Conservation (phyloP, 2,329 filamentous ascomycete genomes). For the Coniochaeta pulveracea region DNA sequence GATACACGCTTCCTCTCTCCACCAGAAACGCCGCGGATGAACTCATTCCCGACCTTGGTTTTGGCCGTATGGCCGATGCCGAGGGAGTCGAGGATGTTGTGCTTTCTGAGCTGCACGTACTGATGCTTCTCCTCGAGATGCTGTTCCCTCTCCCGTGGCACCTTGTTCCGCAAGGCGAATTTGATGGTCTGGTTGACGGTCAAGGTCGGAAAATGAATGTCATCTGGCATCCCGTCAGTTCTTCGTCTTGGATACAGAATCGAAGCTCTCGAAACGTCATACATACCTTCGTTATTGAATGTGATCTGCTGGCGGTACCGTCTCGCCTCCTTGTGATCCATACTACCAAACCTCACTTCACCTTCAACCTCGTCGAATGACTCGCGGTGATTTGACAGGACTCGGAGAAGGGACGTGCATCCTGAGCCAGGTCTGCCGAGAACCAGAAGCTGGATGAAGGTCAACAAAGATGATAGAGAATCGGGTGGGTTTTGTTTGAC, state of each 20-base stretch:
- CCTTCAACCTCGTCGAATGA: constrained; percentile 49
- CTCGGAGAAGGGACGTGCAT: constrained; percentile 61
- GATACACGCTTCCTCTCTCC: constrained; percentile 65
- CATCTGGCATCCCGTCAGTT: constrained; percentile 31
- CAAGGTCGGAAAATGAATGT: constrained; percentile 51
- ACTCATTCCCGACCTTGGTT: constrained; percentile 58
- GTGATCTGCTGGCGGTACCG: constrained; percentile 47
- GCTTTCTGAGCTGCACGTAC: constrained; percentile 30
- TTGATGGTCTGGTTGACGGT: constrained; percentile 61
- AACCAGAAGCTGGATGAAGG: constrained; percentile 60
- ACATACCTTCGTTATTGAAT: constrained; percentile 55
- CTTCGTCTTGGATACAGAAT: neutral
- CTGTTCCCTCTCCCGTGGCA: constrained; percentile 34
- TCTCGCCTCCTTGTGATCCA: constrained; percentile 34
- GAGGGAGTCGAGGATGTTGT: constrained; percentile 41
- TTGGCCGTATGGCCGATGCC: constrained; percentile 54
- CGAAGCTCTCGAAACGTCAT: neutral
- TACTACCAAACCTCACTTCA: constrained; percentile 43
- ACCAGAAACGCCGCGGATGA: constrained; percentile 48
- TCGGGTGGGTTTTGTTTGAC: no score
- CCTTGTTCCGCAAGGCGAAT: constrained; percentile 54
- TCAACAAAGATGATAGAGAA: no score
- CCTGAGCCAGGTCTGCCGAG: constrained; percentile 58
- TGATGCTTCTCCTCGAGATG: constrained; percentile 30
- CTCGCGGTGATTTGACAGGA: constrained; percentile 51